Base-by-base conservation (phyloP, 2,329 filamentous ascomycete species). In the Bertia moriformis region DNA sequence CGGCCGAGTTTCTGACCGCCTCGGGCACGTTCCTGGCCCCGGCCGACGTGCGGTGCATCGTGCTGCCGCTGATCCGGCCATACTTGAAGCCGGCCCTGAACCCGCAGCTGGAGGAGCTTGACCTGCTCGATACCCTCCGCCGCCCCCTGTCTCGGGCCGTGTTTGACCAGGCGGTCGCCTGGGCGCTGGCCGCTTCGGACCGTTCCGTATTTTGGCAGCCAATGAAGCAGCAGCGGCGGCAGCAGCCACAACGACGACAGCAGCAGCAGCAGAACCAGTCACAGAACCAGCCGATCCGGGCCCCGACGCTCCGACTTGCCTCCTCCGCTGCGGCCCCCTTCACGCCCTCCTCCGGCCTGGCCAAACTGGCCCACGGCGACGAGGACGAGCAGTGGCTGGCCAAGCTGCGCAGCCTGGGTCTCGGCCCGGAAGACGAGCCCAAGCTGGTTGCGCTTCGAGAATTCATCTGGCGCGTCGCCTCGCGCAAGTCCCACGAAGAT, bases 301-400 rank as follows among this genome's bases (percentile, higher is more conserved):
- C 14, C 32, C 12, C 53, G 65, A 32, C 73, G 78, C 1, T 83
- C 88, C 46, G 78, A 74, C 1, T 69, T n/a, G n/a, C 22, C 22
- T 7, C 7, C 22, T 27, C 22, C 7, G 22, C 22, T n/a, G 7
- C 7, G 7, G 22, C 7, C 22, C 7, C 7, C 22, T n/a, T 27
- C 7, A n/a, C 7, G 7, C n/a, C n/a, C n/a, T n/a, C n/a, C n/a
- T n/a, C n/a, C n/a, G 22, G 22, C 22, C 7, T 7, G 7, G 22
- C 66, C 44, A 76, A 73, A n/a, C 7, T n/a, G 22, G 60, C 71
- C 1, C 87, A 78, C 51, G 94, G 88, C 46, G 87, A 93, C 4
- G 89, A 96, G 55, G 91, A 98, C 52, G 87, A 95, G 45, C 76
- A 87, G 47, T 96, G 91, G 88, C 64, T 98, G n/a, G 67, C 73